Percentiles rank a stretch among this genome's conserved stretches.
These are phyloP conservation scores for Vigna radiata DNA, from an alignment of 306 rosid genomes.

Conservation along the genomic window DNA sequence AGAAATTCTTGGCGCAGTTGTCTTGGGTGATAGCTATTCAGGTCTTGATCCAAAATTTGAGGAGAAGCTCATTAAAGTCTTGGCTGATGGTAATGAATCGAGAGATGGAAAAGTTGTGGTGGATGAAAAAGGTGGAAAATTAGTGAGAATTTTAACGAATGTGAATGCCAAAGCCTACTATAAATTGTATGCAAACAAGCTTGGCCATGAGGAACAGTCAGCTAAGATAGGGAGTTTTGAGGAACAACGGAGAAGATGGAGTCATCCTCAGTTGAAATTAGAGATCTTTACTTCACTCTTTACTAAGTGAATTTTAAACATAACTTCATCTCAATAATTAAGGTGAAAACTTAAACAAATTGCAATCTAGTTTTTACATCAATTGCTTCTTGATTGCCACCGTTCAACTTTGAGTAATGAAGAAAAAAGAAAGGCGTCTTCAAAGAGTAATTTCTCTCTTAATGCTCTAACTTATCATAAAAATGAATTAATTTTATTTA, in stretches of 20 bases:
- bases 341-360: no score
- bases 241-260: constrained; percentile 68
- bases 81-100: constrained; percentile 70
- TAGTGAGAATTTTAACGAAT: constrained; percentile 60
- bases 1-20: constrained; percentile 76
- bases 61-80: constrained; percentile 54
- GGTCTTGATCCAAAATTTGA: constrained; percentile 52
- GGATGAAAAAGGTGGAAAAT: constrained; percentile 60
- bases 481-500: no score
- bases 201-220: constrained; percentile 57
- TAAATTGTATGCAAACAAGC: constrained; percentile 57
- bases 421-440: no score
- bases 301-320: no score
- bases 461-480: no score
- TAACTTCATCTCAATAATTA: no score
- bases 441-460: no score
- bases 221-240: constrained; percentile 74
- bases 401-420: no score
- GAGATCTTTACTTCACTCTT: not conserved
- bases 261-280: constrained; percentile 40
- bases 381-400: no score
- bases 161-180: constrained; percentile 53
- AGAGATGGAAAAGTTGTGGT: constrained; percentile 67
- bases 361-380: no score
- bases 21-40: constrained; percentile 50